Conservation (phyloP, 2,329 filamentous ascomycete species). For the Hymenoscyphus infarciens region DNA sequence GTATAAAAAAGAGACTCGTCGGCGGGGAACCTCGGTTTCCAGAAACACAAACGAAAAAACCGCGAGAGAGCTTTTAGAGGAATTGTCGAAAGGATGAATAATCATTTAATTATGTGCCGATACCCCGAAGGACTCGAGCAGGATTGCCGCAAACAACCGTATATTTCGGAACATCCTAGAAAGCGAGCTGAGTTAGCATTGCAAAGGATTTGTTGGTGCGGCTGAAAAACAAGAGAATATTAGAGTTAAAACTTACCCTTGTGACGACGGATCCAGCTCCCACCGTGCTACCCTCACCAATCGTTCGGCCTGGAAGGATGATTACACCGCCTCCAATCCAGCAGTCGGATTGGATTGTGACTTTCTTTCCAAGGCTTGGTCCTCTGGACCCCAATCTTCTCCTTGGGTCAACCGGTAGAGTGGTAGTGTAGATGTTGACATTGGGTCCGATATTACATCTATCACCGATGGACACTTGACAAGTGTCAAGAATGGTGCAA, state of each 20-base stretch:
- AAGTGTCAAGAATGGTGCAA: constrained; percentile 85
- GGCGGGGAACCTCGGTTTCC: neutral
- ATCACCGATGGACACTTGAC: constrained; percentile 75
- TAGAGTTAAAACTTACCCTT: constrained; percentile 39
- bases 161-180: constrained; percentile 36
- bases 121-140: constrained; percentile 33
- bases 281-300: constrained; percentile 51
- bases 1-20: constrained; percentile 5
- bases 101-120: constrained; percentile 23
- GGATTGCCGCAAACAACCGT: constrained; percentile 36
- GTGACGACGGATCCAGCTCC: constrained; percentile 53
- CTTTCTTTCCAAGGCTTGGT: constrained; percentile 63
- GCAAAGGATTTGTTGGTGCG: neutral
- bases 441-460: constrained; percentile 76
- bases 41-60: neutral
- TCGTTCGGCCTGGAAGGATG: constrained; percentile 54
- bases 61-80: neutral
- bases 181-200: constrained; percentile 2
- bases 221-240: neutral
- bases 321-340: constrained; percentile 61
- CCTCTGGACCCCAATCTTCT: constrained; percentile 71
- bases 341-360: constrained; percentile 73
- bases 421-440: constrained; percentile 79
- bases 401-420: constrained; percentile 68
- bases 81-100: neutral